These are phyloP conservation scores for Oryza glumipatula DNA, from an alignment of 176 grass and related monocot species.

Conservation along the genomic window DNA sequence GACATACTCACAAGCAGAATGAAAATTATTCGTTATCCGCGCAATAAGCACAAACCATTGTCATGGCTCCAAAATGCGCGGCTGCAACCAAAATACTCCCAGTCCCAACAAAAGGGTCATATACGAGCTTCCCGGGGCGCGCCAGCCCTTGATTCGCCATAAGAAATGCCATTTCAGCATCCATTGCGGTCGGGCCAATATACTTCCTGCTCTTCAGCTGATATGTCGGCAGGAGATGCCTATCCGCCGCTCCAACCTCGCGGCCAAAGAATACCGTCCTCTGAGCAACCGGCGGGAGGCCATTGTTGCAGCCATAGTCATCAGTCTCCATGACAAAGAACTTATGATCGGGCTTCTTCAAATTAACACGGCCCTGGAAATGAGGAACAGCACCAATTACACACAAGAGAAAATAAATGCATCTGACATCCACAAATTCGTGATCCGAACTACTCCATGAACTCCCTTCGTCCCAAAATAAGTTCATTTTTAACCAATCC, in stretches of 20 bases:
- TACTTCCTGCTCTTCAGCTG: slow-evolving; percentile 94
- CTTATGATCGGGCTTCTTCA: slow-evolving; percentile 78
- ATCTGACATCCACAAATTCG: neutral
- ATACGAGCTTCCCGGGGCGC: slow-evolving; percentile 71
- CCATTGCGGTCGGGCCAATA: slow-evolving; percentile 92
- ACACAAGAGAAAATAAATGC: neutral
- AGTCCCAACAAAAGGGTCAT: slow-evolving; percentile 95
- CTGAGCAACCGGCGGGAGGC: slow-evolving; percentile 81
- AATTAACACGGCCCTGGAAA: slow-evolving; percentile 81
- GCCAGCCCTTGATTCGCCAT: slow-evolving; percentile 93
- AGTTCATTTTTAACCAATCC: too few relatives aligned
- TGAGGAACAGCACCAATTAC: neutral
- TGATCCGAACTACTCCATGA: neutral
- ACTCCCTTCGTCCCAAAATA: too few relatives aligned
- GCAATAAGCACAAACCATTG: slow-evolving; percentile 71
- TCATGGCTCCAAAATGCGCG: slow-evolving; percentile 96
- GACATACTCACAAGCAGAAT: slow-evolving; percentile 16
- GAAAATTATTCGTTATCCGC: neutral
- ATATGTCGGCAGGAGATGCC: slow-evolving; percentile 86
- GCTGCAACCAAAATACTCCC: slow-evolving; percentile 94
- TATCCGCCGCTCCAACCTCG: slow-evolving; percentile 84
- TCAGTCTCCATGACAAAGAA: slow-evolving; percentile 96
- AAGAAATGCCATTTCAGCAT: slow-evolving; percentile 92
- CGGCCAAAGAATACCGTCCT: slow-evolving; percentile 85
- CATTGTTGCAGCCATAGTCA: slow-evolving; percentile 83